Percentiles rank a stretch among this genome's conserved stretches.
Evolutionary conservation across 164 flowering plant genomes (phyloP).

Genomic region (Litsea cubeba): DNA sequence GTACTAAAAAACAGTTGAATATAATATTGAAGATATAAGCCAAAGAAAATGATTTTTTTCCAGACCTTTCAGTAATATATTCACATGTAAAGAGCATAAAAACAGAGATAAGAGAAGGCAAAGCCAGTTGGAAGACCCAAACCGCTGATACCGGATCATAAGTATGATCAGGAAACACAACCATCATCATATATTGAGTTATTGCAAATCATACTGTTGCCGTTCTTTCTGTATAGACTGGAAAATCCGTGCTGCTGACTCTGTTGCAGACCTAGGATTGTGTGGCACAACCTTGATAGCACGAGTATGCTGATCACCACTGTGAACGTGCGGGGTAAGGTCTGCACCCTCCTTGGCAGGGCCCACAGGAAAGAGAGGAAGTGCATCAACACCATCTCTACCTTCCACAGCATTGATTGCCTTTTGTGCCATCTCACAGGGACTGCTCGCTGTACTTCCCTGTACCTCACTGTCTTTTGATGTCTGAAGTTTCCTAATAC

Average conservation of each 20-base stretch:
- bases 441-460: slow-evolving; percentile 72
- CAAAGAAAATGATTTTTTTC: not conserved
- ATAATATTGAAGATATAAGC: not conserved
- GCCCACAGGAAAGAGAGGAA: slow-evolving; percentile 44
- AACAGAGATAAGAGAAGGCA: not conserved
- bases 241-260: slow-evolving; percentile 79
- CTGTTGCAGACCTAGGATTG: slow-evolving; percentile 61
- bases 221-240: slow-evolving; percentile 74
- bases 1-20: not conserved
- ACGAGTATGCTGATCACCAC: slow-evolving; percentile 29
- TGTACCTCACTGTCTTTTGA: slow-evolving; percentile 49
- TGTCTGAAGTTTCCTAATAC: slow-evolving; percentile 21
- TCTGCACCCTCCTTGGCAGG: slow-evolving; percentile 22
- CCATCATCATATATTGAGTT: slow-evolving; percentile 7
- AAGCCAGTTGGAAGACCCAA: not conserved
- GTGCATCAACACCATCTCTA: not conserved
- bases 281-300: slow-evolving; percentile 86
- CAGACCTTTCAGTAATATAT: not conserved
- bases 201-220: slow-evolving; percentile 42
- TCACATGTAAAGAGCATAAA: not conserved
- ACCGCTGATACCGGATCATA: too few species aligned
- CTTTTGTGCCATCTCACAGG: slow-evolving; percentile 26
- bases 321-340: slow-evolving; percentile 12
- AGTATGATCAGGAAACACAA: not conserved
- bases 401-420: not conserved